Evolutionary conservation across 2,329 filamentous ascomycete genomes (phyloP), one percentile per base, ranked within the genome.

Genomic region (Diaporthe vexans): DNA sequence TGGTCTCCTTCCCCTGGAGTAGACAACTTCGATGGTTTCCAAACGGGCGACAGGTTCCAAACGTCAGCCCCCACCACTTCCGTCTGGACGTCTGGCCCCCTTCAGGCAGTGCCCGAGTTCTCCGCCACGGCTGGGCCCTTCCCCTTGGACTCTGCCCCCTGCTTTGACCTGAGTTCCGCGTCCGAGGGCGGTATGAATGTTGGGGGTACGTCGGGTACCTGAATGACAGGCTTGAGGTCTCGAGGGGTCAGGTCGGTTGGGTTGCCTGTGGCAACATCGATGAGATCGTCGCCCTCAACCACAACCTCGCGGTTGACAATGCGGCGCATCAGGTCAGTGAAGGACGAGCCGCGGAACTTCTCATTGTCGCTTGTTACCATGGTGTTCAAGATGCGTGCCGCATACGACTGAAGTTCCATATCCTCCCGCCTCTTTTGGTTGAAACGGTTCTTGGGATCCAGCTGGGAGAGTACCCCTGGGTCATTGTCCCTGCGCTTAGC

Each of bases 301-400:
- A 89, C 89, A 19, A 95, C 91, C 83, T 97, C 92, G 72, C 89
- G 87, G 79, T 94, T 91, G 69, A 93, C 89, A 72, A 97, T 89
- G 74, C 90, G 89, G 37, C 93, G 90, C 94, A 97, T 97, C 59
- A 97, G 85, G 5, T 89, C 87, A 0, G 96, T 84, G 79, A 97
- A 97, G 74, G 90, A 90, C 77, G 94, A 95, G 79, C 95, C 91
- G 78, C 91, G 90, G 82, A 97, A 97, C 80, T 96, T 96, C 61
- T 91, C 85, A 72, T 89, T 92, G 74, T 90, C 88, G 77, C 96
- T 92, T 78, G 92, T 86, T 26, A 90, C 87, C 17, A 97, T 90
- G 51, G 90, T 91, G 71, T 92, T 87, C 7, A 97, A 86, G 5
- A 97, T 86, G 74, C 92, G 87, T 21, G 90, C 91, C 7, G 94